Evolutionary conservation across 345 rosid species (phyloP), one percentile per base, ranked within the genome.

Genomic region (Lepidium didymum): DNA sequence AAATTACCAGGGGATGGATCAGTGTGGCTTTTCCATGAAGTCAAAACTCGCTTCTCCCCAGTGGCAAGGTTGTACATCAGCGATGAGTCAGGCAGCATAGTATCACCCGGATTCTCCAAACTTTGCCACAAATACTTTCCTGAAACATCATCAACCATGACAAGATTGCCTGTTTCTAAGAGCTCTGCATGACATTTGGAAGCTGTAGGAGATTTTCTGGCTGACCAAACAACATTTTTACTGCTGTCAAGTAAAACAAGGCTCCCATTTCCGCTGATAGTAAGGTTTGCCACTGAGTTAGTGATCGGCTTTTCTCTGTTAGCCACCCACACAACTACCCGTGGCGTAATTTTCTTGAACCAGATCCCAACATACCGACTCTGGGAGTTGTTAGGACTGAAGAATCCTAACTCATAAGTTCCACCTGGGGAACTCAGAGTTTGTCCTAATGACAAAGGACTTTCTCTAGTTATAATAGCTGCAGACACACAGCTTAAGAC

Each of bases 1-100:
- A 73, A 73, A 1, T 57, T 52, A 64, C 72, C 71, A 56, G 77
- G 72, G 4, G 60, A 57, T n/a, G 77, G 77, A 65, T 73, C 77
- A 49, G 42, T 57, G 23, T 65, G n/a, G 31, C 64, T 59, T 60
- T 50, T 69, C 67, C 67, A 69, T n/a, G 74, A 59, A 51, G 53
- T 40, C 23, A 69, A 60, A 14, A 69, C 74, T 27, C 60, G 46
- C 18, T 46, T 73, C 35, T 64, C 60, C 25, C 50, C 23, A 16
- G 43, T 65, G 25, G 40, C 18, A 50, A 49, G 47, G 47, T 65
- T 46, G 21, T 64, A 73, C 66, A 21, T 65, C 31, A 73, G 36
- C 10, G 42, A 53, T 33, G 70, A 64, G 44, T 11, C 21, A 14
- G 77, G 70, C 7, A 72, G 54, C 64, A 72, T 11, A 27, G 76